These are phyloP conservation scores for Vitis hybrid DNA, from an alignment of 177 flowering plant species.

Conservation along the genomic window DNA sequence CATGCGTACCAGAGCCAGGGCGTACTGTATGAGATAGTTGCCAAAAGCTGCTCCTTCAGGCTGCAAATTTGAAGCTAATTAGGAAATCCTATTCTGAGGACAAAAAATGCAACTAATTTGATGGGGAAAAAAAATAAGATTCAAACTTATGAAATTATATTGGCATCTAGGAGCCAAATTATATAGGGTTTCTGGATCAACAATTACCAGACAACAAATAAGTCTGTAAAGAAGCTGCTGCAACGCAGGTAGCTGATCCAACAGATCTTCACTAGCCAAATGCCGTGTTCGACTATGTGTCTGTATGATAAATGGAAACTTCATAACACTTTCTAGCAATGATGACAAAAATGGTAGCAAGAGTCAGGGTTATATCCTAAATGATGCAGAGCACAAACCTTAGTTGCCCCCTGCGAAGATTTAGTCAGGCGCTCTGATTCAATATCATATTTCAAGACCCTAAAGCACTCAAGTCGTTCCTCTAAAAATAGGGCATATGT, in stretches of 20 bases:
- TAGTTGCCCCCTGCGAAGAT: constrained; percentile 44
- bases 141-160: background rate
- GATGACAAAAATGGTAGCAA: background rate
- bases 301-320: constrained; percentile 27
- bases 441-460: constrained; percentile 76
- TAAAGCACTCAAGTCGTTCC: constrained; percentile 86
- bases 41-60: constrained; percentile 90
- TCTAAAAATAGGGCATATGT: constrained; percentile 94
- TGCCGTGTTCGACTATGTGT: constrained; percentile 74
- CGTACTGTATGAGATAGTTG: constrained; percentile 91
- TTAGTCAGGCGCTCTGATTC: constrained; percentile 76
- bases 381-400: constrained; percentile 39
- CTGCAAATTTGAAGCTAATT: constrained; percentile 45
- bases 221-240: constrained; percentile 88
- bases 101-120: background rate
- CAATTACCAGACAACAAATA: constrained; percentile 73
- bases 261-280: constrained; percentile 56
- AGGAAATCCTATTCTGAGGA: background rate
- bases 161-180: background rate
- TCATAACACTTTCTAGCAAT: background rate
- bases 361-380: background rate
- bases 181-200: background rate
- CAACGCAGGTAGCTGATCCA: constrained; percentile 90
- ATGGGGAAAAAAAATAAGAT: background rate
- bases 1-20: constrained; percentile 85